Percentiles rank a stretch among this genome's conserved stretches.
Evolutionary conservation across 192 early-diverging fungal species (phyloP).

Genomic region (Spizellomyces sp.): DNA sequence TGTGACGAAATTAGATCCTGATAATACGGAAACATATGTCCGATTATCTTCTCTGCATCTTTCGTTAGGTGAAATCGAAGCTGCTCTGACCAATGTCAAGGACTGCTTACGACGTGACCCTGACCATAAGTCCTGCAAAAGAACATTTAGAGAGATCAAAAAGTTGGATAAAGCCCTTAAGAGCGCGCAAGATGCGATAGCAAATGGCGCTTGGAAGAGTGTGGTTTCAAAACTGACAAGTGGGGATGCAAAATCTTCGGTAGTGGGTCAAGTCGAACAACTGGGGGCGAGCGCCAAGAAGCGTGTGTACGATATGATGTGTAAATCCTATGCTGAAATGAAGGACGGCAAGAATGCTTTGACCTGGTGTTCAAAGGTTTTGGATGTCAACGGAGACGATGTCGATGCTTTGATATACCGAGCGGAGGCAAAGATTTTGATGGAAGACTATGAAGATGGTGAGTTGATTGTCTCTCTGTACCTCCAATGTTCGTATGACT

Average conservation of each 20-base stretch:
- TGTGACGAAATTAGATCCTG: slow-evolving; percentile 72
- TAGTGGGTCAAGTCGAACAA: slow-evolving; percentile 38
- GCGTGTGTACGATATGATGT: slow-evolving; percentile 58
- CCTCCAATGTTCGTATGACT: slow-evolving; percentile 3
- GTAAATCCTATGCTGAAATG: slow-evolving; percentile 62
- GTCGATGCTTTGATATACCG: slow-evolving; percentile 72
- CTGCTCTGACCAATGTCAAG: slow-evolving; percentile 71
- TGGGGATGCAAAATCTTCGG: slow-evolving; percentile 36
- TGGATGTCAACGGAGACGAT: slow-evolving; percentile 72
- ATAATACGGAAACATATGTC: slow-evolving; percentile 61
- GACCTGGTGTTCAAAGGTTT: slow-evolving; percentile 68
- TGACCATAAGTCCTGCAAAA: slow-evolving; percentile 89
- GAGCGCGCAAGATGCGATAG: slow-evolving; percentile 57
- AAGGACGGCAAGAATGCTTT: slow-evolving; percentile 58
- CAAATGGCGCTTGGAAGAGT: slow-evolving; percentile 59
- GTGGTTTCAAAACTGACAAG: slow-evolving; percentile 55
- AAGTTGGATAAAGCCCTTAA: slow-evolving; percentile 71
- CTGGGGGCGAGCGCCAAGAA: slow-evolving; percentile 25
- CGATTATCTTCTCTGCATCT: slow-evolving; percentile 74
- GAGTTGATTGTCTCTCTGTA: background rate
- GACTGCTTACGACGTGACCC: slow-evolving; percentile 90
- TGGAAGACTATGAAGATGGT: slow-evolving; percentile 73
- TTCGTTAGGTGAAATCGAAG: slow-evolving; percentile 66
- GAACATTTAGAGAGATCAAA: slow-evolving; percentile 70
- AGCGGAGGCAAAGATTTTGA: slow-evolving; percentile 68